Evolutionary conservation across 768 basidiomycete genomes (phyloP), one percentile per base, ranked within the genome.

Genomic region (Psilocybe azurescens): DNA sequence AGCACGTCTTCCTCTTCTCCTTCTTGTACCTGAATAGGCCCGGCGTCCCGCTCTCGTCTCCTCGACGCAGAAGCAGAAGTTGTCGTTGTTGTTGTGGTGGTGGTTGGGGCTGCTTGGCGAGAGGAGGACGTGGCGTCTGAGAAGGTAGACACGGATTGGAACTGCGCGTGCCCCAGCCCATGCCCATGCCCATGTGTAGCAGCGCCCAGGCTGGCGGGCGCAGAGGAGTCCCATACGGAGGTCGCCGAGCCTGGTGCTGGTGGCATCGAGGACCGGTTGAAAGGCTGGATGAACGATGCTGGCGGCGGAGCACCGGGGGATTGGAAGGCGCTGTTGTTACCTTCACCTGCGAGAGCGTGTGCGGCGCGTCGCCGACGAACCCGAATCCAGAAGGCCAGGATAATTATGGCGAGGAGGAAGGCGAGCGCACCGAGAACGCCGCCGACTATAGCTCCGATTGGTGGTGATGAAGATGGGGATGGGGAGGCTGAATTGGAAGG

Each of bases 401-500:
- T 24, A 3, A 63, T 63, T 18, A 80, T 1, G 9, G 74, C 1
- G 13, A 62, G 38, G 24, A 83, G 39, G 2, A 69, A 62, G 1
- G 64, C 74, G 3, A 79, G 58, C 1, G 77, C 81, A n/a, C 80
- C 81, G 18, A 81, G 70, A 1, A 77, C 72, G 18, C 77, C 76
- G 6, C 80, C 81, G 11, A 82, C 71, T 47, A 84, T 79, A 29
- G 77, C 70, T 1, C 73, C 77, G 0, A 74, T 69, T 39, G 72
- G 46, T 46, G 28, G 8, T 14, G 41, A 44, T 13, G 58, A 48
- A 48, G 47, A 59, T 28, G 48, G 52, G 10, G 30, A 58, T 36
- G 48, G 36, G 6, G 24, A 18, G 32, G 33, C n/a, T 20, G 3
- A 14, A 13, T 8, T 16, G 32, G 36, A 36, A 30, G 49, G 48